Conservation (phyloP, 1,139 yeast genomes). For the Hyphopichia fennica region DNA sequence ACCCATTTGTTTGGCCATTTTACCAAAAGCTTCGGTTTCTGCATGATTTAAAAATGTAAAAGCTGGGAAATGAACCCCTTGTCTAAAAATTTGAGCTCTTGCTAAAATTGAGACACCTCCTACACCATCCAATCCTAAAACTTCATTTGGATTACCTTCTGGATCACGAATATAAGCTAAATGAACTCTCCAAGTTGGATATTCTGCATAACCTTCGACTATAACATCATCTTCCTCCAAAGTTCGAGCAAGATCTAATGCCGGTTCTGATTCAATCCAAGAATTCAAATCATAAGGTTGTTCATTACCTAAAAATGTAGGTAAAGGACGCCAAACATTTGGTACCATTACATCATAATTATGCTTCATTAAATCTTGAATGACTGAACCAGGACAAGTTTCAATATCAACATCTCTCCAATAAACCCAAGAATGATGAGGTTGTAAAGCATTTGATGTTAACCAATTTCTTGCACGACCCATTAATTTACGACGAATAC, state of each 20-base stretch:
- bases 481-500: slow-evolving; percentile 82
- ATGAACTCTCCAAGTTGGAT: slow-evolving; percentile 86
- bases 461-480: slow-evolving; percentile 91
- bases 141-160: slow-evolving; percentile 62
- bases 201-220: slow-evolving; percentile 89
- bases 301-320: slow-evolving; percentile 71
- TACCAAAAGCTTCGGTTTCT: slow-evolving; percentile 91
- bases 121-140: slow-evolving; percentile 79
- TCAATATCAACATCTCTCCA: slow-evolving; percentile 95
- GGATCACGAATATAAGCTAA: slow-evolving; percentile 71
- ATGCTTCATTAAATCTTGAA: slow-evolving; percentile 73
- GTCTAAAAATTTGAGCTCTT: slow-evolving; percentile 76
- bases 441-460: slow-evolving; percentile 70
- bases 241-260: slow-evolving; percentile 61
- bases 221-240: slow-evolving; percentile 82
- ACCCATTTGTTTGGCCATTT: slow-evolving; percentile 80
- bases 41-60: slow-evolving; percentile 88
- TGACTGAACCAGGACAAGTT: slow-evolving; percentile 74
- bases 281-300: slow-evolving; percentile 88
- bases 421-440: slow-evolving; percentile 91
- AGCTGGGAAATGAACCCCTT: slow-evolving; percentile 86
- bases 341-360: slow-evolving; percentile 85
- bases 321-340: slow-evolving; percentile 87
- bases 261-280: slow-evolving; percentile 81
- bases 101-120: slow-evolving; percentile 90